phyloP scores from a whole-genome alignment of 2,329 filamentous ascomycete species.

The Zarea fungicola region DNA sequence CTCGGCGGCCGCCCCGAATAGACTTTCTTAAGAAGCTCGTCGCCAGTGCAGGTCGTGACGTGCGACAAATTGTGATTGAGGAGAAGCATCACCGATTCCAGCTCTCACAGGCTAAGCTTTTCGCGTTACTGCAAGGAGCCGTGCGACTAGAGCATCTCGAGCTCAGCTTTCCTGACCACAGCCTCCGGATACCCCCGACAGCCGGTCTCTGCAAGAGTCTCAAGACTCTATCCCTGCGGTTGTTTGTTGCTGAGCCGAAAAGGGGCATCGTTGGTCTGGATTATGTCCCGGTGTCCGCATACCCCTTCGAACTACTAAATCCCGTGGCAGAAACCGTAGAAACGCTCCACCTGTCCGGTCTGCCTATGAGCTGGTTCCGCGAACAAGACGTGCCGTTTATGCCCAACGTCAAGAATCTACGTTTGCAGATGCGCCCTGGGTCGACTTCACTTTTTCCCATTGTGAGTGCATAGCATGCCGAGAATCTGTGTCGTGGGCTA shows the following conservation, averaged over 20 bases:
- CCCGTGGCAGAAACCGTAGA: conserved; percentile 21
- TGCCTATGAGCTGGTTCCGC: conserved; percentile 19
- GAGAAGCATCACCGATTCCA: conserved; percentile 21
- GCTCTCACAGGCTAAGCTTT: conserved; percentile 26
- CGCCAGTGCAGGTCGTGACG: conserved; percentile 27
- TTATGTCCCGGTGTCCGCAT: not conserved
- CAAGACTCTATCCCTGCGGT: not conserved
- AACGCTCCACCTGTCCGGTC: conserved; percentile 20
- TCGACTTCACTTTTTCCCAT: conserved; percentile 14
- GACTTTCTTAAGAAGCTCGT: conserved; percentile 25
- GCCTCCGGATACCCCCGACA: not conserved
- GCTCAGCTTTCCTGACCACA: conserved; percentile 16
- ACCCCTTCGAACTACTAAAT: conserved; percentile 3
- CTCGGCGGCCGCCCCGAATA: conserved; percentile 20
- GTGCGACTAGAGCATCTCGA: conserved; percentile 24
- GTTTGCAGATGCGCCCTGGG: conserved; percentile 19
- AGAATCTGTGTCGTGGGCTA: not conserved
- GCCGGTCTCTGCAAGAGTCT: conserved; percentile 12
- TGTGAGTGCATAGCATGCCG: conserved; percentile 16
- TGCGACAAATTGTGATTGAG: conserved; percentile 24
- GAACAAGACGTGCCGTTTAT: conserved; percentile 17
- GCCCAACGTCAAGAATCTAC: conserved; percentile 25
- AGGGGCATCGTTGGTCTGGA: conserved; percentile 5
- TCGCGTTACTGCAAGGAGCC: conserved; percentile 22
- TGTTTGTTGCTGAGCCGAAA: conserved; percentile 1